Conservation (phyloP, 2,329 filamentous ascomycete species). For the Epichloe glyceriae region DNA sequence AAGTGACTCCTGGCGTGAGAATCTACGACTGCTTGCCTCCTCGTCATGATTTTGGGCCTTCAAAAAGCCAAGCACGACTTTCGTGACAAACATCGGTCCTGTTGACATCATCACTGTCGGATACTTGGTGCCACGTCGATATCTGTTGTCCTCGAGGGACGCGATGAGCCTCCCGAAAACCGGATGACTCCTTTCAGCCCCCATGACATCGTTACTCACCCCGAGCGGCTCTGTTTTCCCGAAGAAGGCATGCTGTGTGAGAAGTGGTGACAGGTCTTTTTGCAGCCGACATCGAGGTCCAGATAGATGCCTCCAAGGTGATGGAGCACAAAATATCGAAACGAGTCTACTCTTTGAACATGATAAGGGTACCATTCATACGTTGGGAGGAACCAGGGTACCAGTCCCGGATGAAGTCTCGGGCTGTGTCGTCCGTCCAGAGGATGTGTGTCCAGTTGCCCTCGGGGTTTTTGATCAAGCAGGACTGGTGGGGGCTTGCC, state of each 20-base stretch:
- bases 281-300: slow-evolving; percentile 46
- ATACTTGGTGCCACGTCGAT: slow-evolving; percentile 2
- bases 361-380: slow-evolving; percentile 63
- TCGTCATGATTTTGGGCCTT: neutral
- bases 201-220: slow-evolving; percentile 2
- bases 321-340: slow-evolving; percentile 66
- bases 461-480: neutral
- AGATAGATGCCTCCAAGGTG: slow-evolving; percentile 73
- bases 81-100: slow-evolving; percentile 2
- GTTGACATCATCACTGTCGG: slow-evolving; percentile 3
- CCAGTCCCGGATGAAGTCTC: slow-evolving; percentile 58
- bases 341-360: slow-evolving; percentile 66
- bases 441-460: slow-evolving; percentile 23
- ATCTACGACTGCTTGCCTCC: neutral
- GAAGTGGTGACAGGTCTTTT: neutral
- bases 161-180: neutral
- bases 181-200: neutral
- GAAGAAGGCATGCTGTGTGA: slow-evolving; percentile 1
- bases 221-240: neutral
- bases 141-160: neutral
- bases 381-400: slow-evolving; percentile 65
- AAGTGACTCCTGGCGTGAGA: neutral
- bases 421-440: slow-evolving; percentile 60
- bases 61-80: neutral
- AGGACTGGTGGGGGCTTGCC: neutral